phyloP scores from a whole-genome alignment of 148 eudicot species.

The Dianthus caryophyllus region DNA sequence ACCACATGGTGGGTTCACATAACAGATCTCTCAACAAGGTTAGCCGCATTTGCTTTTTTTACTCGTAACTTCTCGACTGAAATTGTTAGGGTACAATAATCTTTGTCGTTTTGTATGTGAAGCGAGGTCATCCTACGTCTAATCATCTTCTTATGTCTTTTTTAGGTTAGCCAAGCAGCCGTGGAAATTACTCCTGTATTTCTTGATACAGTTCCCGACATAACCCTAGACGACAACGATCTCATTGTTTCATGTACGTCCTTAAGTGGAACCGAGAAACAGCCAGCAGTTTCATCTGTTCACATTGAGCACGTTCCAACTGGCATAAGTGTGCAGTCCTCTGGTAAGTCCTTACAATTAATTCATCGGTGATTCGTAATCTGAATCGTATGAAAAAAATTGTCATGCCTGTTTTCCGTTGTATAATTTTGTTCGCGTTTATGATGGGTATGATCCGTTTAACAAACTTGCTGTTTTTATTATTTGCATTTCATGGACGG shows the following conservation, averaged over 20 bases:
- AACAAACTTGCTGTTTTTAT: no score
- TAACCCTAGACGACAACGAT: slow-evolving; percentile 51
- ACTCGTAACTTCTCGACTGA: no score
- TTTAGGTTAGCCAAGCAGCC: slow-evolving; percentile 57
- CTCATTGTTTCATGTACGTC: slow-evolving; percentile 38
- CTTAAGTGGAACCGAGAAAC: slow-evolving; percentile 23
- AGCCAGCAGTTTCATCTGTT: slow-evolving; percentile 31
- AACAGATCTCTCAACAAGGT: slow-evolving; percentile 35
- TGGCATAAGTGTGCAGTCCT: slow-evolving; percentile 66
- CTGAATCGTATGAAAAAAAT: not conserved
- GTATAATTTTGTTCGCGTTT: not conserved
- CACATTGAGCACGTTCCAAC: slow-evolving; percentile 64
- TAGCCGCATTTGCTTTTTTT: no score
- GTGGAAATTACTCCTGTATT: slow-evolving; percentile 84
- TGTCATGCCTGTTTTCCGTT: not conserved
- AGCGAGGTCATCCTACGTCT: not conserved
- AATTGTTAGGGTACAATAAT: not conserved
- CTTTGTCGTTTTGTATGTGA: not conserved
- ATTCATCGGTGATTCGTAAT: not conserved
- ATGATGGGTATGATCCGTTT: no score
- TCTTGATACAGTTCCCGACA: slow-evolving; percentile 50
- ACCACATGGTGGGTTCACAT: slow-evolving; percentile 44
- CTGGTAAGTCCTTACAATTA: slow-evolving; percentile 38
- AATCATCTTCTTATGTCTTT: not conserved
- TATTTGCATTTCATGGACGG: no score